A percentile compares a stretch with the other conserved stretches of the same genome.
These are phyloP conservation scores for Vigna radiata DNA, from an alignment of 306 rosid species.

Conservation along the genomic window DNA sequence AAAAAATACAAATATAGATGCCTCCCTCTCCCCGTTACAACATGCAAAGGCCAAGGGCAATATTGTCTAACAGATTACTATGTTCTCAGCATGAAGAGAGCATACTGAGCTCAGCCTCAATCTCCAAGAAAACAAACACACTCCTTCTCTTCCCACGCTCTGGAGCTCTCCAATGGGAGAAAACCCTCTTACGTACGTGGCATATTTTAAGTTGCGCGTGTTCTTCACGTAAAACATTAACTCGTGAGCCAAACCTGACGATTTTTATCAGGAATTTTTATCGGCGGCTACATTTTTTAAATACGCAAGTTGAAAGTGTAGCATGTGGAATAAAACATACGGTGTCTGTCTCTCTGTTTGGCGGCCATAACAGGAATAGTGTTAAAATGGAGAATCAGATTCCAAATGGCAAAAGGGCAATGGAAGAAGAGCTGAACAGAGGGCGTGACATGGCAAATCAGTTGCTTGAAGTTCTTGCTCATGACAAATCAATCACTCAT, in stretches of 20 bases:
- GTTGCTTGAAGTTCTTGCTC: conserved; percentile 37
- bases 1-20: too few species aligned
- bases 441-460: conserved; percentile 47
- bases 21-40: background rate
- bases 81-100: conserved; percentile 22
- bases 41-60: background rate
- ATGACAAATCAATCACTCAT: background rate
- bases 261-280: background rate
- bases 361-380: background rate
- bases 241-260: background rate
- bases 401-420: conserved; percentile 6
- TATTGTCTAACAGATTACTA: background rate
- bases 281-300: background rate
- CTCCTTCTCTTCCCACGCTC: background rate
- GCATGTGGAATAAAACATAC: background rate
- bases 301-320: conserved; percentile 7
- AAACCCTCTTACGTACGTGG: background rate
- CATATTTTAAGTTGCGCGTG: background rate
- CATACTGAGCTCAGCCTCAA: conserved; percentile 22
- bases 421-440: conserved; percentile 37
- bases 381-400: conserved; percentile 30
- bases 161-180: background rate
- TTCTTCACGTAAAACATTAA: background rate
- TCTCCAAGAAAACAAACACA: background rate
- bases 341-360: background rate